A percentile compares a stretch with the other conserved stretches of the same genome.
Evolutionary conservation across 257 asterid genomes (phyloP).

Genomic region (Gentiana straminea): DNA sequence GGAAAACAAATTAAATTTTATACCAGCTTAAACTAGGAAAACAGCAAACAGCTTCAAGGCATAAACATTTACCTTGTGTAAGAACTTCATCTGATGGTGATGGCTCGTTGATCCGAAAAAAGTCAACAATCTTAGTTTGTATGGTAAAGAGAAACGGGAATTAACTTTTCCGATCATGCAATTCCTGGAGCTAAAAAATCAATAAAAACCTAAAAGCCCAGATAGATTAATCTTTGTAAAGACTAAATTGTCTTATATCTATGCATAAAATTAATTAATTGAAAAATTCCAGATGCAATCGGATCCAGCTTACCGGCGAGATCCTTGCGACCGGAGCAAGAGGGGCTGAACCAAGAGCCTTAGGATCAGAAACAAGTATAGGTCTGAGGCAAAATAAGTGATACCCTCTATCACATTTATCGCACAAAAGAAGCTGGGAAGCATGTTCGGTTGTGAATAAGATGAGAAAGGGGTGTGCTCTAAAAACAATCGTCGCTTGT

Average conservation of each 20-base stretch:
- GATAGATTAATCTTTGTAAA: too few relatives aligned
- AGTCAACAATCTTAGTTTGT: conserved; percentile 80
- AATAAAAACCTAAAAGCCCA: background rate
- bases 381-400: conserved; percentile 77
- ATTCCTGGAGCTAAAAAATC: background rate
- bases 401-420: conserved; percentile 66
- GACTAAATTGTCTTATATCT: too few relatives aligned
- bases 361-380: conserved; percentile 59
- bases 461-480: too few relatives aligned
- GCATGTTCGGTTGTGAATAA: too few relatives aligned
- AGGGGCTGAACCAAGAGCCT: conserved; percentile 70
- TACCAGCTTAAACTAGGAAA: background rate
- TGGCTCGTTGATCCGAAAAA: conserved; percentile 62
- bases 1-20: background rate
- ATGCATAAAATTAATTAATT: too few relatives aligned
- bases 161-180: background rate
- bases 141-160: conserved; percentile 42
- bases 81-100: conserved; percentile 27
- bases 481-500: too few relatives aligned
- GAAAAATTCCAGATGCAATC: too few relatives aligned
- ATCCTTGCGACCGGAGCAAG: conserved; percentile 29
- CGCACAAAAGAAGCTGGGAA: conserved; percentile 69
- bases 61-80: conserved; percentile 29
- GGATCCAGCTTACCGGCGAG: conserved; percentile 26
- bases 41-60: background rate